Evolutionary conservation across 2,329 filamentous ascomycete species (phyloP).

Genomic region (Colletotrichum tamarilloi): DNA sequence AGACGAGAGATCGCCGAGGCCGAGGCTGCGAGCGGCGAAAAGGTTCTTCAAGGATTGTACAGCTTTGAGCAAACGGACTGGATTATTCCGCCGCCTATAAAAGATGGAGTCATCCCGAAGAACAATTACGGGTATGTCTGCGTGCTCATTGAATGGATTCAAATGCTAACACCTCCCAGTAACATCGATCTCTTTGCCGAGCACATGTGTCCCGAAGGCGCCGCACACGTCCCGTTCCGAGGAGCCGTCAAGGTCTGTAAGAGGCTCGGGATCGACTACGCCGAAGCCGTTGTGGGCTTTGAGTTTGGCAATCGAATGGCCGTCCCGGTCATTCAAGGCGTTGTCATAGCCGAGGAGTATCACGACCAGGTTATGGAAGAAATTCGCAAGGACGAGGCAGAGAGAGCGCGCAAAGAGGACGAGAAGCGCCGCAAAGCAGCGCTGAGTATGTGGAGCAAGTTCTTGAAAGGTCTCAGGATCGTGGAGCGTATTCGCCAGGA

Average conservation of each 20-base stretch:
- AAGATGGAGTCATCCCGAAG: conserved; percentile 88
- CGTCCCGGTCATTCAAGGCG: conserved; percentile 89
- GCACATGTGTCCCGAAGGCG: conserved; percentile 53
- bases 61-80: conserved; percentile 89
- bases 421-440: conserved; percentile 82
- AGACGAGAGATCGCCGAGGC: conserved; percentile 91
- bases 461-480: conserved; percentile 87
- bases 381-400: conserved; percentile 81
- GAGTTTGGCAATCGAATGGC: conserved; percentile 96
- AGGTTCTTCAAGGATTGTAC: conserved; percentile 88
- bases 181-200: conserved; percentile 88
- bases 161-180: conserved; percentile 39
- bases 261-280: conserved; percentile 85
- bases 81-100: conserved; percentile 91
- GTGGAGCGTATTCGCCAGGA: conserved; percentile 80
- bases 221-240: conserved; percentile 83
- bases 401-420: conserved; percentile 81
- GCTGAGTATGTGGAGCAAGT: conserved; percentile 84
- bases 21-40: conserved; percentile 81
- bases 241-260: conserved; percentile 85
- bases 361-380: conserved; percentile 80
- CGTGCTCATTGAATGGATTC: not conserved
- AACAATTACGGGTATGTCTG: conserved; percentile 79
- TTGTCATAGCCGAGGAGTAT: conserved; percentile 87
- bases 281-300: conserved; percentile 95